Conservation (phyloP, 23 red algal genomes). For the Gracilaria domingensis region DNA sequence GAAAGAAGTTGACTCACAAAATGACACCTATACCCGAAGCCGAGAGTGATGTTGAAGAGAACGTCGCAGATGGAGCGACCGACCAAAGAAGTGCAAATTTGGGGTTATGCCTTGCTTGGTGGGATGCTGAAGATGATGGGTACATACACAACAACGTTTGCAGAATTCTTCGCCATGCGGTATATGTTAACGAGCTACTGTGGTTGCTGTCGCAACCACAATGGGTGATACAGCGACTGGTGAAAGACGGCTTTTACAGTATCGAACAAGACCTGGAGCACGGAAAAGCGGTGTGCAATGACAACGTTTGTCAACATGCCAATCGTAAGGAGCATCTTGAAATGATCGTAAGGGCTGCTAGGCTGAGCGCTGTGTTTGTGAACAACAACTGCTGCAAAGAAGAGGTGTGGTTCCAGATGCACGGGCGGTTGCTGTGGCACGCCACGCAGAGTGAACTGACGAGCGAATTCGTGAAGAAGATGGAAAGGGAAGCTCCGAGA, state of each 20-base stretch:
- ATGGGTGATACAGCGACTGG: not conserved
- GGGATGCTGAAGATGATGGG: not conserved
- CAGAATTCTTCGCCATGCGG: not conserved
- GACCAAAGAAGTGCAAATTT: too few relatives aligned
- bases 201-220: not conserved
- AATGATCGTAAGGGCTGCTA: not conserved
- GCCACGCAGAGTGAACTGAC: not conserved
- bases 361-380: not conserved
- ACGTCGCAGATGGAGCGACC: too few relatives aligned
- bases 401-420: constrained; percentile 11
- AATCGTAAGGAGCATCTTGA: not conserved
- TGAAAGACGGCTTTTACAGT: not conserved
- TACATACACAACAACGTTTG: constrained; percentile 9
- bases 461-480: not conserved
- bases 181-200: not conserved
- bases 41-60: too few relatives aligned
- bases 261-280: not conserved
- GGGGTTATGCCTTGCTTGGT: not conserved
- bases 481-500: not conserved
- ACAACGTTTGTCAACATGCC: not conserved
- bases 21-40: too few relatives aligned
- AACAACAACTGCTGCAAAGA: not conserved
- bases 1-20: too few relatives aligned
- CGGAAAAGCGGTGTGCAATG: not conserved
- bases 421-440: constrained; percentile 19